These are phyloP conservation scores for Fragaria nilgerrensis DNA, from an alignment of 306 rosid genomes.

Conservation along the genomic window DNA sequence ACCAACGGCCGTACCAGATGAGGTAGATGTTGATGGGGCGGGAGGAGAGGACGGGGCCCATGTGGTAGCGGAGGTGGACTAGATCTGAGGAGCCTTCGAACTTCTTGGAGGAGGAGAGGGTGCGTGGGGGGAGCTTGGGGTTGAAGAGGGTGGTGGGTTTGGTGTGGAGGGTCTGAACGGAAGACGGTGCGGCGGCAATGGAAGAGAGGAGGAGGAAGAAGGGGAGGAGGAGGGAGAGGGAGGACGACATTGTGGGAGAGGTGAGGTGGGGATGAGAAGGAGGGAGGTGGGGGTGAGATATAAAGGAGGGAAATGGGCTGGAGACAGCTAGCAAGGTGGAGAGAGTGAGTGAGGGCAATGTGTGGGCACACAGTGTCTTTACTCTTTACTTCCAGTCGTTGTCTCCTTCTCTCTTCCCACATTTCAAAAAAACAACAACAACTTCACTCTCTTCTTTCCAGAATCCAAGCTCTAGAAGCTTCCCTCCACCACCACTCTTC, in stretches of 20 bases:
- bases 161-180: constrained; percentile 39
- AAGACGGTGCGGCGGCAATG: not conserved
- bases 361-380: constrained; percentile 34
- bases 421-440: no score
- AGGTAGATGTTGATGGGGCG: constrained; percentile 77
- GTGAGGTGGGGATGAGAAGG: not conserved
- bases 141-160: constrained; percentile 32
- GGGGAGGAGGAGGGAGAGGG: not conserved
- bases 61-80: constrained; percentile 76
- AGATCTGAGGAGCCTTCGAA: constrained; percentile 83
- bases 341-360: constrained; percentile 29
- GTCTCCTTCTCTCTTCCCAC: constrained; percentile 2
- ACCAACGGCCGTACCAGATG: constrained; percentile 90
- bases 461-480: constrained; percentile 87
- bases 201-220: not conserved
- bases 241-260: not conserved
- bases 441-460: constrained; percentile 36
- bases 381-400: constrained; percentile 15
- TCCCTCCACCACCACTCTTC: constrained; percentile 44
- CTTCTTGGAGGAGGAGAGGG: constrained; percentile 60
- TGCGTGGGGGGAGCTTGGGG: constrained; percentile 59
- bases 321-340: constrained; percentile 52
- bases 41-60: constrained; percentile 88
- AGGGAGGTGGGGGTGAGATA: not conserved
- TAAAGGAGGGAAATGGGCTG: constrained; percentile 41